Percentiles rank a stretch among this genome's conserved stretches.
These are phyloP conservation scores for Ochromonas danica DNA, from an alignment of 108 stramenopile species.

Conservation along the genomic window DNA sequence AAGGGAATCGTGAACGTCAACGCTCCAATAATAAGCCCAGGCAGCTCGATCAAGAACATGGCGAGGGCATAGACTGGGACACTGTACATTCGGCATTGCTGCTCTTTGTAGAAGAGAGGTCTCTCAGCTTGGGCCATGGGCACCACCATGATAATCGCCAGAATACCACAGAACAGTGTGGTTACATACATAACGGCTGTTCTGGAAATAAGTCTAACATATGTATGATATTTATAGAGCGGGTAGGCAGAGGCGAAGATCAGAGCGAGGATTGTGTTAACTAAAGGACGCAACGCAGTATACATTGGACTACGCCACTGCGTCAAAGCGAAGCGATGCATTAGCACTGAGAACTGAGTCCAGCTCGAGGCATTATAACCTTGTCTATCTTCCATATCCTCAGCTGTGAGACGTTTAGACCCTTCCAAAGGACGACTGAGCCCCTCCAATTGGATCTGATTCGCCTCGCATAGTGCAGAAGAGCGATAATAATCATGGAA, in stretches of 20 bases:
- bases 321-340: not conserved
- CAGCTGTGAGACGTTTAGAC: not conserved
- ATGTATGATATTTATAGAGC: not conserved
- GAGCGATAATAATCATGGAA: slow-evolving; percentile 19
- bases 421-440: not conserved
- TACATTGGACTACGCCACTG: not conserved
- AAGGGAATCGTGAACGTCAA: slow-evolving; percentile 38
- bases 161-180: slow-evolving; percentile 43
- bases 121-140: slow-evolving; percentile 46
- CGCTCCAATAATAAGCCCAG: not conserved
- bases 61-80: not conserved
- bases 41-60: not conserved
- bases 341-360: not conserved
- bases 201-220: not conserved
- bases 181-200: slow-evolving; percentile 49
- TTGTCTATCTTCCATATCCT: not conserved
- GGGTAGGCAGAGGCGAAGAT: slow-evolving; percentile 1
- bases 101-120: slow-evolving; percentile 51
- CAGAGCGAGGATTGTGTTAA: not conserved
- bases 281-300: not conserved
- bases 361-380: not conserved
- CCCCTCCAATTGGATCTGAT: not conserved
- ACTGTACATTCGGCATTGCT: slow-evolving; percentile 41
- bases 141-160: slow-evolving; percentile 39
- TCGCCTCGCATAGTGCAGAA: slow-evolving; percentile 10